phyloP scores from a whole-genome alignment of 768 basidiomycete species.

The Imleria badia region DNA sequence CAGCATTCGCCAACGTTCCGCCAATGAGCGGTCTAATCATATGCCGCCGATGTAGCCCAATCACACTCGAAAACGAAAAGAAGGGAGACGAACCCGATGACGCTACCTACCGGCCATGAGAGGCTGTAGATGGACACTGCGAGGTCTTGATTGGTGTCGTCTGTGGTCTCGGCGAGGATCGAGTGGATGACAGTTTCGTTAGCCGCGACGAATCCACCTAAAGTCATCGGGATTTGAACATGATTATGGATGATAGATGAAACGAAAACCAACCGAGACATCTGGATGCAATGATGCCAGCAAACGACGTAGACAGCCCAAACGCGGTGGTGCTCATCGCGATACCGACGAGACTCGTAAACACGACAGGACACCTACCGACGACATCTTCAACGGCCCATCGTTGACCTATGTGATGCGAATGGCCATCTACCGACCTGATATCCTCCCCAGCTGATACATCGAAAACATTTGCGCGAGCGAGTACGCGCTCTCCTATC shows the following conservation, averaged over 20 bases:
- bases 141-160: constrained; percentile 57
- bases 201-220: constrained; percentile 65
- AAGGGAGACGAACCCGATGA: constrained; percentile 44
- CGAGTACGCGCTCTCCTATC: constrained; percentile 62
- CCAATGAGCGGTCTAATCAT: constrained; percentile 20
- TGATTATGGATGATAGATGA: neutral
- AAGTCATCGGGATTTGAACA: neutral
- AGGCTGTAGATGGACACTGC: constrained; percentile 60
- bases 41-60: neutral
- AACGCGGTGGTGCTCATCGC: constrained; percentile 50
- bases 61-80: too few species aligned
- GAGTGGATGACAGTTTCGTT: constrained; percentile 63
- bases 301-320: constrained; percentile 54
- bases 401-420: neutral
- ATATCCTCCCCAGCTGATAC: constrained; percentile 60
- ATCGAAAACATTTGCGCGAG: constrained; percentile 59
- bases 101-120: constrained; percentile 55
- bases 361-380: constrained; percentile 61
- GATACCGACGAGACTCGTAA: constrained; percentile 50
- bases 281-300: constrained; percentile 48
- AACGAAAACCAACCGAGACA: constrained; percentile 42
- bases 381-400: constrained; percentile 43
- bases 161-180: constrained; percentile 60
- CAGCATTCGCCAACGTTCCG: constrained; percentile 21
- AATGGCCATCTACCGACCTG: constrained; percentile 36